Evolutionary conservation across 306 rosid genomes (phyloP).

Genomic region (Gynostemma pentaphyllum): DNA sequence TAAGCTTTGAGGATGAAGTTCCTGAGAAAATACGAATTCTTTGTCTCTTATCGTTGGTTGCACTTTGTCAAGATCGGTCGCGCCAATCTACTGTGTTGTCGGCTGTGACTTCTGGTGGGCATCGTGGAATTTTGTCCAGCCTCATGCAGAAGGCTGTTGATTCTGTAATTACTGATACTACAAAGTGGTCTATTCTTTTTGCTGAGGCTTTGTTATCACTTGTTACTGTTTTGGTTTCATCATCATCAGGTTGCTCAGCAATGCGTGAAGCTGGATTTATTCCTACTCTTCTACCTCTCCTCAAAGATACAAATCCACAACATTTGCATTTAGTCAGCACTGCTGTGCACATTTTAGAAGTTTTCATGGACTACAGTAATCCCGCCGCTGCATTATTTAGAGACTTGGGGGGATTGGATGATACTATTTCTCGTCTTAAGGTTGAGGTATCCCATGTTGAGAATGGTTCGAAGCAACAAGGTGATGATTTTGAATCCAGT

Average conservation of each 20-base stretch:
- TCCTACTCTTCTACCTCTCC: constrained; percentile 88
- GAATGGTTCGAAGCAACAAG: constrained; percentile 56
- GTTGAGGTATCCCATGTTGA: constrained; percentile 77
- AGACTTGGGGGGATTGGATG: constrained; percentile 98
- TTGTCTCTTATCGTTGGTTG: constrained; percentile 78
- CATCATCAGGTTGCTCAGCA: constrained; percentile 90
- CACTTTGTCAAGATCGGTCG: constrained; percentile 90
- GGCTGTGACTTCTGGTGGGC: constrained; percentile 94
- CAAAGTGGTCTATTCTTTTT: constrained; percentile 75
- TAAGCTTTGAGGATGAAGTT: constrained; percentile 81
- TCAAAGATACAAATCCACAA: constrained; percentile 75
- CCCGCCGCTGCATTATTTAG: constrained; percentile 92
- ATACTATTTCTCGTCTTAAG: constrained; percentile 74
- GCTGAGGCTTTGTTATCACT: constrained; percentile 88
- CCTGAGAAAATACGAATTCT: constrained; percentile 68
- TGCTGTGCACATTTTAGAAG: constrained; percentile 91
- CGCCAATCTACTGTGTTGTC: constrained; percentile 71
- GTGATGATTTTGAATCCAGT: constrained; percentile 38
- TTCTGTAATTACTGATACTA: constrained; percentile 49
- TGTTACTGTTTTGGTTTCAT: constrained; percentile 79
- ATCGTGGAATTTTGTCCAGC: constrained; percentile 90
- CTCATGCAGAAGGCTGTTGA: constrained; percentile 92
- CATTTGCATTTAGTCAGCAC: constrained; percentile 92
- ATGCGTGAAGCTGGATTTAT: constrained; percentile 97
- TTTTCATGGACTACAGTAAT: constrained; percentile 96